These are phyloP conservation scores for Vaucheria bursata DNA, from an alignment of 352 stramenopile genomes.

Conservation along the genomic window DNA sequence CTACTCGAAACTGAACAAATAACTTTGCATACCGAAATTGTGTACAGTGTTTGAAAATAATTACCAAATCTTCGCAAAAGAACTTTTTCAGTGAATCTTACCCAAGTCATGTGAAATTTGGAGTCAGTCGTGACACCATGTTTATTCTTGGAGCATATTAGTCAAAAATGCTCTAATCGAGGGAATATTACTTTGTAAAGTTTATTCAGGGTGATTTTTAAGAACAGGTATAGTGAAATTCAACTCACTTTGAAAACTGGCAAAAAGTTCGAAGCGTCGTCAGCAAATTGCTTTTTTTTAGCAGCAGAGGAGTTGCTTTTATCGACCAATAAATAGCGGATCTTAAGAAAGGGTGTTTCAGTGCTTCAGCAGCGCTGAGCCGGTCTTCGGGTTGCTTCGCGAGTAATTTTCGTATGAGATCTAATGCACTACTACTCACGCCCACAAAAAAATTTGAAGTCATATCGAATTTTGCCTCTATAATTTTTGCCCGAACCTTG, in stretches of 20 bases:
- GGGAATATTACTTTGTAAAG: too few relatives aligned
- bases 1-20: too few relatives aligned
- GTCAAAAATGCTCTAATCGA: too few relatives aligned
- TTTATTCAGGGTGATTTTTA: too few relatives aligned
- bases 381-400: slow-evolving; percentile 13
- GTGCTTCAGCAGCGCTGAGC: slow-evolving; percentile 39
- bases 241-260: slow-evolving; percentile 2
- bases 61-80: too few relatives aligned
- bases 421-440: slow-evolving; percentile 17
- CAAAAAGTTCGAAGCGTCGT: slow-evolving; percentile 10
- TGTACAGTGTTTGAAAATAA: too few relatives aligned
- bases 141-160: too few relatives aligned
- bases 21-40: too few relatives aligned
- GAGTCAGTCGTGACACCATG: too few relatives aligned
- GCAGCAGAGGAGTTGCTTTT: too few relatives aligned
- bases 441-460: slow-evolving; percentile 32
- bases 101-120: too few relatives aligned
- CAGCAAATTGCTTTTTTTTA: slow-evolving; percentile 4
- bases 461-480: slow-evolving; percentile 41
- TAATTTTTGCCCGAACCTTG: slow-evolving; percentile 41
- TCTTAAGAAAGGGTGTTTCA: slow-evolving; percentile 42
- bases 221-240: neutral
- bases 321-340: neutral
- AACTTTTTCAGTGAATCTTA: too few relatives aligned
- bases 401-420: slow-evolving; percentile 42